Evolutionary conservation across 2,329 filamentous ascomycete genomes (phyloP).

Genomic region (Scleromitrula shiraiana): DNA sequence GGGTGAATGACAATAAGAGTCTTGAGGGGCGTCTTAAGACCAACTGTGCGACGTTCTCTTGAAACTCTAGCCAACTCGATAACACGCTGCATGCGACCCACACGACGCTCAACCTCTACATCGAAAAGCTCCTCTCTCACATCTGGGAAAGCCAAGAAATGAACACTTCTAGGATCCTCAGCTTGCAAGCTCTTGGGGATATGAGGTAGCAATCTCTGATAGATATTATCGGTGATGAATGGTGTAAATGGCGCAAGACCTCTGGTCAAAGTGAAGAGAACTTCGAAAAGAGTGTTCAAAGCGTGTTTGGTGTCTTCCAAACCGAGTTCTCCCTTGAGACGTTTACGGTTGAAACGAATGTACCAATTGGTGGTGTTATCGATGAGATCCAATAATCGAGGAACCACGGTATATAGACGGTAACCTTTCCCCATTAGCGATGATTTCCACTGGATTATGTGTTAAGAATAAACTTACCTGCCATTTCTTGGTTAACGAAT

Average conservation of each 20-base stretch:
- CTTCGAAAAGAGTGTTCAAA: conserved; percentile 88
- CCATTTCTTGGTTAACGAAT: conserved; percentile 92
- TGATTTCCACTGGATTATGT: neutral
- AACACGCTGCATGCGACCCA: conserved; percentile 87
- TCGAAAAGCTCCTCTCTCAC: conserved; percentile 86
- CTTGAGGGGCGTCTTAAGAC: conserved; percentile 85
- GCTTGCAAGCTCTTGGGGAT: conserved; percentile 65
- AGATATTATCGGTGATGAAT: conserved; percentile 93
- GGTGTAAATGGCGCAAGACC: conserved; percentile 91
- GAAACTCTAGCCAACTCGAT: conserved; percentile 86
- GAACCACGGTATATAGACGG: conserved; percentile 85
- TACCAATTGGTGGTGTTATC: conserved; percentile 99
- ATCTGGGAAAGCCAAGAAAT: conserved; percentile 86
- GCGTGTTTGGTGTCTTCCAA: conserved; percentile 81
- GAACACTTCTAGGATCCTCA: conserved; percentile 75
- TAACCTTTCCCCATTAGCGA: conserved; percentile 39
- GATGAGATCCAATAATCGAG: conserved; percentile 71
- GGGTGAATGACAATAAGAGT: conserved; percentile 83
- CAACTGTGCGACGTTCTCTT: conserved; percentile 75
- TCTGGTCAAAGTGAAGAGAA: conserved; percentile 80
- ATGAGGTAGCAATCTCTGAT: conserved; percentile 70
- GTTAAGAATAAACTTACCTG: conserved; percentile 42
- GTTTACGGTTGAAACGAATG: conserved; percentile 86
- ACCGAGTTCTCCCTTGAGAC: conserved; percentile 84
- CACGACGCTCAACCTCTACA: conserved; percentile 73